A percentile compares a stretch with the other conserved stretches of the same genome.
phyloP scores from a whole-genome alignment of 208 protist species.

The Crithidia bombi region DNA sequence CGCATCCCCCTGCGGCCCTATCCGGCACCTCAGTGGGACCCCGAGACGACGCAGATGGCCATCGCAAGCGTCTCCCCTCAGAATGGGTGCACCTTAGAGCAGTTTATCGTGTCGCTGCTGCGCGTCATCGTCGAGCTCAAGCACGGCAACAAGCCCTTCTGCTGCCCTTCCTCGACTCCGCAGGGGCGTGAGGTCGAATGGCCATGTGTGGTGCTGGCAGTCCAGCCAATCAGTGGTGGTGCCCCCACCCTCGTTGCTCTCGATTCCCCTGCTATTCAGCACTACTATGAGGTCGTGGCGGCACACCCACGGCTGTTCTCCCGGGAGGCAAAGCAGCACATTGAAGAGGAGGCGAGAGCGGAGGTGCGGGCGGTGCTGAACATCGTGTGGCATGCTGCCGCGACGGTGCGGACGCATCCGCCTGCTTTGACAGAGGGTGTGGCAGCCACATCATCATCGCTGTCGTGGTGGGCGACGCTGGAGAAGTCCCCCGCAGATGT shows the following conservation, averaged over 20 bases:
- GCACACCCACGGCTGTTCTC: slow-evolving; percentile 25
- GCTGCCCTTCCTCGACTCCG: not conserved
- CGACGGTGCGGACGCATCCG: slow-evolving; percentile 8
- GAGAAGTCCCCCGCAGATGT: slow-evolving; percentile 1
- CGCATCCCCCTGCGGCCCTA: slow-evolving; percentile 68
- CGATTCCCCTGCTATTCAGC: slow-evolving; percentile 21
- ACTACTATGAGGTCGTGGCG: slow-evolving; percentile 30
- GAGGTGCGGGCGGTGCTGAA: slow-evolving; percentile 31
- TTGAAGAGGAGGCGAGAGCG: slow-evolving; percentile 15
- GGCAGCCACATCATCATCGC: not conserved
- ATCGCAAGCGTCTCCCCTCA: not conserved
- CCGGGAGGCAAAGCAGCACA: slow-evolving; percentile 1
- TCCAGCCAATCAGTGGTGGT: slow-evolving; percentile 24
- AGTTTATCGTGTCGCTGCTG: slow-evolving; percentile 21
- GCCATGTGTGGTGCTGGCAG: slow-evolving; percentile 21
- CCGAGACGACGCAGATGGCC: slow-evolving; percentile 5
- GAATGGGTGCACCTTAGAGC: not conserved
- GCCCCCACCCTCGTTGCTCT: slow-evolving; percentile 24
- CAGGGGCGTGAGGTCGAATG: not conserved
- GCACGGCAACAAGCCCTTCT: not conserved
- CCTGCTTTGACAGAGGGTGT: not conserved
- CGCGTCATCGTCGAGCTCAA: slow-evolving; percentile 8
- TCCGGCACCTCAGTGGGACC: slow-evolving; percentile 24
- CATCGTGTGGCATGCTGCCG: slow-evolving; percentile 13
- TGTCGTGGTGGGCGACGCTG: slow-evolving; percentile 14